phyloP scores from a whole-genome alignment of 1,284 basidiomycete genomes.

The Trichosporon sp. region DNA sequence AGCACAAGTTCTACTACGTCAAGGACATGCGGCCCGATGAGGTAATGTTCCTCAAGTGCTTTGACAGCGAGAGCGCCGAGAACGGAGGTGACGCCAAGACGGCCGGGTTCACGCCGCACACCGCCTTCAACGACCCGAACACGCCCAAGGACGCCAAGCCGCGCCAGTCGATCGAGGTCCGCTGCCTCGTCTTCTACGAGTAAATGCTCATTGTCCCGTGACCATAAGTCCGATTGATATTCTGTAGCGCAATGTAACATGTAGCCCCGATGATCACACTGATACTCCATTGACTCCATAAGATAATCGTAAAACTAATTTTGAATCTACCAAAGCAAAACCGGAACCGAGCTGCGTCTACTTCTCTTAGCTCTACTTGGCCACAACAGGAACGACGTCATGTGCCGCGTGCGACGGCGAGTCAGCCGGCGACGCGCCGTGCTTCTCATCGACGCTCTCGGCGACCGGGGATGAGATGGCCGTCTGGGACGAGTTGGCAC shows the following conservation, averaged over 20 bases:
- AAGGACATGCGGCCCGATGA: constrained; percentile 20
- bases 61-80: constrained; percentile 12
- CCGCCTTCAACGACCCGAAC: constrained; percentile 17
- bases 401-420: not conserved
- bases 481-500: not conserved
- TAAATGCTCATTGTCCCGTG: not conserved
- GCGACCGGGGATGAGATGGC: not conserved
- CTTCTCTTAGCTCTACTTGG: not conserved
- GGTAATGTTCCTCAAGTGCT: constrained; percentile 24
- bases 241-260: not conserved
- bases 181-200: constrained; percentile 21
- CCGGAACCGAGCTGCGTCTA: no score
- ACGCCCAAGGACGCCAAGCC: constrained; percentile 13
- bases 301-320: not conserved
- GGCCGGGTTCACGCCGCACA: constrained; percentile 20
- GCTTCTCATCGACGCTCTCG: not conserved
- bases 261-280: not conserved
- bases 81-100: constrained; percentile 5
- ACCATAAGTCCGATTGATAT: no score
- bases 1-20: constrained; percentile 18
- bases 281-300: not conserved
- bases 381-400: not conserved
- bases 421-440: not conserved
- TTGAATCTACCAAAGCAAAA: no score
- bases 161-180: constrained; percentile 21